Evolutionary conservation across 768 basidiomycete genomes (phyloP).

Genomic region (Galerina sulciceps): DNA sequence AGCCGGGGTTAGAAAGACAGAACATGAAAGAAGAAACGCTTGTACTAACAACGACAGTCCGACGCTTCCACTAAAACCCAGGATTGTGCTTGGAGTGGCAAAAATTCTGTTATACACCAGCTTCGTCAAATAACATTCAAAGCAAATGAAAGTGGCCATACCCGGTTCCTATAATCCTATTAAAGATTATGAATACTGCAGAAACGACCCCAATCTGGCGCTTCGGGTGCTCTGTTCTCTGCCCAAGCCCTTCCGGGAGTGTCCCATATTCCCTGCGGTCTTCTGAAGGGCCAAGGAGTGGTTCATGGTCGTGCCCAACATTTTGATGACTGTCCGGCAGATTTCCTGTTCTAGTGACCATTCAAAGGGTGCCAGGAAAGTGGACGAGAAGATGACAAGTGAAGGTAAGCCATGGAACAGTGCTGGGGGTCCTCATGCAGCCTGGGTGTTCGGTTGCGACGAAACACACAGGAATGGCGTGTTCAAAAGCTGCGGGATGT

Average conservation of each 20-base stretch:
- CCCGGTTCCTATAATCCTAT: constrained; percentile 50
- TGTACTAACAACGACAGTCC: constrained; percentile 37
- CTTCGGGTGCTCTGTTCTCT: neutral
- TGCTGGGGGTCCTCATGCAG: neutral
- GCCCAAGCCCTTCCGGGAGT: neutral
- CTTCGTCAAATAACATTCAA: neutral
- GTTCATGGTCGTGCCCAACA: neutral
- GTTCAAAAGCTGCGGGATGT: no score
- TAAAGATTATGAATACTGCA: constrained; percentile 48
- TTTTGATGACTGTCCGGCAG: neutral
- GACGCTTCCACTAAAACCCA: constrained; percentile 41
- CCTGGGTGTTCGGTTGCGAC: neutral
- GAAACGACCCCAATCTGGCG: constrained; percentile 28
- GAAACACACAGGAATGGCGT: constrained; percentile 4
- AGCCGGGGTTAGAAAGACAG: neutral
- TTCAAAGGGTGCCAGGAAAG: neutral
- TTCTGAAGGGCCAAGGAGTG: neutral
- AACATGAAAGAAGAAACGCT: neutral
- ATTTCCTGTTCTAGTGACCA: neutral
- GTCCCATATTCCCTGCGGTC: neutral
- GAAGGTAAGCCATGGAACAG: neutral
- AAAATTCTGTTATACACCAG: constrained; percentile 31
- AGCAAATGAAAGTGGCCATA: constrained; percentile 19
- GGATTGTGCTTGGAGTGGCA: constrained; percentile 43
- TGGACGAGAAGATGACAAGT: neutral